A percentile compares a stretch with the other conserved stretches of the same genome.
Conservation (phyloP, 2,329 filamentous ascomycete genomes). For the Xylariaceae sp. region DNA sequence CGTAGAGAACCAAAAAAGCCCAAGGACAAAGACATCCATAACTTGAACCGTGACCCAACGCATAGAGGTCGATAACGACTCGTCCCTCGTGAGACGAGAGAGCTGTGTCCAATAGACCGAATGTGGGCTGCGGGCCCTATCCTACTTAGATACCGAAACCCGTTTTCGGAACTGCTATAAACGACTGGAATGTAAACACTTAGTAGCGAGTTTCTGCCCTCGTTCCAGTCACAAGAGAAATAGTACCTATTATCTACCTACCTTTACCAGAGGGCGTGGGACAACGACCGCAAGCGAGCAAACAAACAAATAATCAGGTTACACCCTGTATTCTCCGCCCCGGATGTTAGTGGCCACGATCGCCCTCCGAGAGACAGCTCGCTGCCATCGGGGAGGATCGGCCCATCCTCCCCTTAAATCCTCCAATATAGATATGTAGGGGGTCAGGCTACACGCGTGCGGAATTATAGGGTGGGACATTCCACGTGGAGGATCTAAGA, state of each 20-base stretch:
- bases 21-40: not conserved
- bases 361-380: not conserved
- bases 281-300: not conserved
- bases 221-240: too few species aligned
- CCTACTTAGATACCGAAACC: not conserved
- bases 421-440: not conserved
- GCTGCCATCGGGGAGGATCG: slow-evolving; percentile 2
- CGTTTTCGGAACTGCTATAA: not conserved
- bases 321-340: not conserved
- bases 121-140: not conserved
- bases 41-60: not conserved
- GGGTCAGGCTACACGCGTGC: too few species aligned
- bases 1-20: not conserved
- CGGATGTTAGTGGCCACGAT: not conserved
- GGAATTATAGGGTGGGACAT: too few species aligned
- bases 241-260: not conserved
- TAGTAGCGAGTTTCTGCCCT: too few species aligned
- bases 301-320: not conserved
- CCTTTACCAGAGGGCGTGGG: too few species aligned
- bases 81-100: too few species aligned
- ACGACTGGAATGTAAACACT: not conserved
- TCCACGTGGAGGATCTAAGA: too few species aligned
- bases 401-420: not conserved
- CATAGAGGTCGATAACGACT: not conserved
- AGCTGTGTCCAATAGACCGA: too few species aligned